Evolutionary conservation across 2,329 filamentous ascomycete genomes (phyloP).

Genomic region (Cordyceps farinosa): DNA sequence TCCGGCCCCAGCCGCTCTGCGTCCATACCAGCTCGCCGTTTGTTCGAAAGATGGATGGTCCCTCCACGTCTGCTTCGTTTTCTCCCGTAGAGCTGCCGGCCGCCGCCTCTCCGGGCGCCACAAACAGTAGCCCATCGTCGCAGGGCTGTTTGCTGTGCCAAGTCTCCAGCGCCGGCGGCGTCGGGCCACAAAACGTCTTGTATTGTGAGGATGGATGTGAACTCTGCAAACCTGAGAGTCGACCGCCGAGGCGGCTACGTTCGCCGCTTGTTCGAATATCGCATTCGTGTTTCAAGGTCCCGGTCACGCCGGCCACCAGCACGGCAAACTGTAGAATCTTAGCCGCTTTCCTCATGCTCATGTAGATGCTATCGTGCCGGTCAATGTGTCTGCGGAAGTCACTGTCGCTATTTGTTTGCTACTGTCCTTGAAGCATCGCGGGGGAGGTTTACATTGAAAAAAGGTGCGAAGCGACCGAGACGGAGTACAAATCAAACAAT

Average conservation of each 20-base stretch:
- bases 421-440: neutral
- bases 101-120: constrained; percentile 35
- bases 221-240: neutral
- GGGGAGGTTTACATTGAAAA: neutral
- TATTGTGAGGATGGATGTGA: neutral
- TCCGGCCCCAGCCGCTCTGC: constrained; percentile 28
- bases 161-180: constrained; percentile 32
- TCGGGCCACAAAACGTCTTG: constrained; percentile 10
- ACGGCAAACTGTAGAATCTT: neutral
- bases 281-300: neutral
- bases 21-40: constrained; percentile 45
- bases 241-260: neutral
- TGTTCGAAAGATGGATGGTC: constrained; percentile 43
- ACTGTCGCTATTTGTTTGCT: neutral
- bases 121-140: constrained; percentile 35
- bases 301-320: neutral
- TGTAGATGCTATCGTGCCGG: neutral
- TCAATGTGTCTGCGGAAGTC: no score
- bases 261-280: neutral
- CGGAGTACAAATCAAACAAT: neutral
- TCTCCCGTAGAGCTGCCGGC: neutral
- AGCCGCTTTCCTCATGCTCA: neutral
- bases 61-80: constrained; percentile 28
- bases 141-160: constrained; percentile 32
- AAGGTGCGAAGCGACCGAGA: neutral